Base-by-base conservation (phyloP, 2,329 filamentous ascomycete species). In the Paraphoma chrysanthemicola region DNA sequence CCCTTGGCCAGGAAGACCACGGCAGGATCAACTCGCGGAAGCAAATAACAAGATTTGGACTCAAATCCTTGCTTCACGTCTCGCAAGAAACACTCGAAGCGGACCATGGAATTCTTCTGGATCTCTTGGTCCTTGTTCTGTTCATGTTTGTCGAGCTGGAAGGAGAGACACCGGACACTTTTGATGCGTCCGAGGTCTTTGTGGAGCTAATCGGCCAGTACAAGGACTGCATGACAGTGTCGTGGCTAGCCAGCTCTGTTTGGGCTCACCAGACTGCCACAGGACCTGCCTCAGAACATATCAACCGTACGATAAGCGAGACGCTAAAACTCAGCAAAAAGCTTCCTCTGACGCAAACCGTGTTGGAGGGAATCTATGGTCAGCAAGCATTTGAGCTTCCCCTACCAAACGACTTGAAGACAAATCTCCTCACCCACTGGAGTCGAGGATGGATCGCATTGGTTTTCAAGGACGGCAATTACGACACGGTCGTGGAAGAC, bases 111-210 rank as follows among this genome's bases (percentile, higher is more conserved):
- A 82, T 95, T 8, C 87, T 96, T 48, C 87, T 96, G 60, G 92
- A 94, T 69, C 86, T 98, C 55, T 80, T 98, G 2, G 84, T 95
- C 2, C 83, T 99, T 6, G 82, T 96, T 14, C 85, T 95, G 9
- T 93, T 97, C 74, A 90, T 98, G 83, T 70, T 70, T 42, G 56
- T 67, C 4, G 90, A 95, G 73, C 89, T 88, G 39, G 86, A 88
- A 62, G 87, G 89, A 42, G 88, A 92, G 41, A 86, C 90, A 14
- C 86, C 86, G 2, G 80, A 83, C 4, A 86, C 94, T 36, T 94
- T 90, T 77, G 79, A 86, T 68, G 83, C 73, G 6, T 64, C 68
- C 6, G 67, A 86, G 45, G 82, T 97, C 6, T 81, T 95, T 33
- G 80, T 82, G n/a, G 84, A 89, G 53, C 82, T 99, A 16, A 86